Evolutionary conservation across 805 yeast species (phyloP).

Genomic region (Candida sanyiensis): DNA sequence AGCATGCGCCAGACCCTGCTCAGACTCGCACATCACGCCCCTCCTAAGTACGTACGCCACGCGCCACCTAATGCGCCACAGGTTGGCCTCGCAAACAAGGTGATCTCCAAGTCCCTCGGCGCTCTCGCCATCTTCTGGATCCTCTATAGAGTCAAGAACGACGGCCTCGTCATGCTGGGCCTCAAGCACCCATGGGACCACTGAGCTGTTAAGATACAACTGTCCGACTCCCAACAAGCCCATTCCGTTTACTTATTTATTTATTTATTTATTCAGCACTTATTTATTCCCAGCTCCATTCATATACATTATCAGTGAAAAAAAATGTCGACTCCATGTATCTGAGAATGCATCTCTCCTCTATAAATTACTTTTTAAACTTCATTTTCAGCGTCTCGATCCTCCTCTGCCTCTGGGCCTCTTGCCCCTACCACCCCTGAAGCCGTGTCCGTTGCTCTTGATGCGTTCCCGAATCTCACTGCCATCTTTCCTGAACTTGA

Average conservation of each 20-base stretch:
- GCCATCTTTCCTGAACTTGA: constrained; percentile 38
- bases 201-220: constrained; percentile 4
- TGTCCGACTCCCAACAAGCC: background rate
- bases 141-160: constrained; percentile 73
- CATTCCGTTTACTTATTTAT: background rate
- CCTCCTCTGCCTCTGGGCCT: constrained; percentile 5
- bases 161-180: constrained; percentile 53
- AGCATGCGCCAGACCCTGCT: constrained; percentile 15
- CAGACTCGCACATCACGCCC: constrained; percentile 13
- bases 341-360: too few relatives aligned
- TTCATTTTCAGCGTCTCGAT: too few relatives aligned
- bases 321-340: too few relatives aligned
- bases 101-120: constrained; percentile 64
- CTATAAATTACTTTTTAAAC: too few relatives aligned
- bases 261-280: constrained; percentile 3
- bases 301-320: too few relatives aligned
- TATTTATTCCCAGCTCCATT: too few relatives aligned
- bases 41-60: constrained; percentile 35
- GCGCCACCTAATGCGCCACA: constrained; percentile 65
- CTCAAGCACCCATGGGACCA: constrained; percentile 41
- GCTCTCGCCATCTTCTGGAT: constrained; percentile 91
- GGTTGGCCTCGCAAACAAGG: constrained; percentile 49
- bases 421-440: constrained; percentile 11
- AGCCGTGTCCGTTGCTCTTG: constrained; percentile 11
- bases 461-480: constrained; percentile 20